Base-by-base conservation (phyloP, 2,329 filamentous ascomycete genomes). In the Trichophyton mentagrophytes region DNA sequence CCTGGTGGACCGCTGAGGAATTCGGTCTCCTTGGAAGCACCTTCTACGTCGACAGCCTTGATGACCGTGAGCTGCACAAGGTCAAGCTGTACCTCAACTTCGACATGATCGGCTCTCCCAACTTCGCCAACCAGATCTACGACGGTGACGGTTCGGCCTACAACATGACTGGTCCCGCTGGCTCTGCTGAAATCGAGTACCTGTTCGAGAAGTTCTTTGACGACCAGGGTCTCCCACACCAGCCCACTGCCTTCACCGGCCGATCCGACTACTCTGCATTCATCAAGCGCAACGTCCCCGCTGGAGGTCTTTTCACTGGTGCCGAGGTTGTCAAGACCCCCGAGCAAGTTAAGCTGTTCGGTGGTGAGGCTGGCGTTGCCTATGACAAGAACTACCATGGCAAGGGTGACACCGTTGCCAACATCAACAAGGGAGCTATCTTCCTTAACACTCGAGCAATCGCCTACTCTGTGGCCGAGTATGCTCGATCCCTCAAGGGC, bases 211-310 rank as follows among this genome's bases (percentile, higher is more conserved):
- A 84, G 57, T 90, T 82, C 79, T 90, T 86, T 74, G 72, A 78
- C 63, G 72, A 76, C 1, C 78, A 85, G 22, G 84, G 79, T 1
- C 77, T 85, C 61, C 84, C 85, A 72, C 85, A 85, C 69, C 87
- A 83, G 0, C 83, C 87, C 61, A 88, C 88, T 30, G 81, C 83
- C 1, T 92, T 93, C 65, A 86, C 90, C 66, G 88, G 88, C 5
- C 84, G 88, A 62, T 89, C 85, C 64, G 89, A 93, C 72, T 92
- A 92, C 67, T 86, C 85, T 58, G 85, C 83, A 1, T 91, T 92
- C 76, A 86, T 90, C 67, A 79, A 82, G 40, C 79, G 82, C 61
- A 85, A 85, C 2, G 89, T 91, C 47, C 86, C 88, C 0, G 83
- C 83, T 0, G 87, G 88, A 25, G 88, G 88, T 33, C 83, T 91